A percentile compares a stretch with the other conserved stretches of the same genome.
Conservation (phyloP, 2,329 filamentous ascomycete species). For the Ophidiomyces ophidiicola region DNA sequence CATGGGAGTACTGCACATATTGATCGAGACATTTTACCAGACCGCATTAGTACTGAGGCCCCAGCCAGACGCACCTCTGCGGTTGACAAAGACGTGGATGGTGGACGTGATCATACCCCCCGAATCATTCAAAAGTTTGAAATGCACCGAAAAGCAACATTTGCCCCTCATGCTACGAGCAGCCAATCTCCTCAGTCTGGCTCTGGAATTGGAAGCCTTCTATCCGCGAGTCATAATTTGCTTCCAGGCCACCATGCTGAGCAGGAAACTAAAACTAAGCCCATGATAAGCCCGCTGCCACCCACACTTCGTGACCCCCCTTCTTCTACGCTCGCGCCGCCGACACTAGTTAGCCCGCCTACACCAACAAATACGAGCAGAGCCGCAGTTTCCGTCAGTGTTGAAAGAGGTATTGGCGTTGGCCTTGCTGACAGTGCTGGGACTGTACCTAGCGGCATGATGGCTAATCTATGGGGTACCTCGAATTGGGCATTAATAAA, state of each 20-base stretch:
- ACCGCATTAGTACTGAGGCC: constrained; percentile 63
- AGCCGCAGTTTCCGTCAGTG: constrained; percentile 66
- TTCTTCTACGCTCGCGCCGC: constrained; percentile 60
- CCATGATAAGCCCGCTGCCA: constrained; percentile 18
- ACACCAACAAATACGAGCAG: constrained; percentile 76
- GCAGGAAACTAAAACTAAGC: constrained; percentile 25
- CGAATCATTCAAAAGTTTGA: constrained; percentile 90
- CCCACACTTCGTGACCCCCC: constrained; percentile 35
- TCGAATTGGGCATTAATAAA: constrained; percentile 66
- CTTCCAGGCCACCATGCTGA: constrained; percentile 19
- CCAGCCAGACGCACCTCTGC: constrained; percentile 40
- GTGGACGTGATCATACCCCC: constrained; percentile 65
- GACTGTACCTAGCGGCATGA: constrained; percentile 67
- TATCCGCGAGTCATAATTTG: constrained; percentile 62
- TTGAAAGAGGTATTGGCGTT: constrained; percentile 56
- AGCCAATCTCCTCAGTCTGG: constrained; percentile 34
- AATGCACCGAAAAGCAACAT: constrained; percentile 63
- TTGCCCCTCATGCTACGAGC: constrained; percentile 23
- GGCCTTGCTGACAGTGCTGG: constrained; percentile 51
- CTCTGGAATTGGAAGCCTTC: constrained; percentile 68
- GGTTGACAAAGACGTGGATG: constrained; percentile 55
- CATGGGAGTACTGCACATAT: constrained; percentile 46
- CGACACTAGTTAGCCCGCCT: constrained; percentile 71
- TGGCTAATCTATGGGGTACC: constrained; percentile 91
- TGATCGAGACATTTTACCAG: constrained; percentile 44